A percentile compares a stretch with the other conserved stretches of the same genome.
phyloP scores from a whole-genome alignment of 345 rosid species.

The Brassica carinata region DNA sequence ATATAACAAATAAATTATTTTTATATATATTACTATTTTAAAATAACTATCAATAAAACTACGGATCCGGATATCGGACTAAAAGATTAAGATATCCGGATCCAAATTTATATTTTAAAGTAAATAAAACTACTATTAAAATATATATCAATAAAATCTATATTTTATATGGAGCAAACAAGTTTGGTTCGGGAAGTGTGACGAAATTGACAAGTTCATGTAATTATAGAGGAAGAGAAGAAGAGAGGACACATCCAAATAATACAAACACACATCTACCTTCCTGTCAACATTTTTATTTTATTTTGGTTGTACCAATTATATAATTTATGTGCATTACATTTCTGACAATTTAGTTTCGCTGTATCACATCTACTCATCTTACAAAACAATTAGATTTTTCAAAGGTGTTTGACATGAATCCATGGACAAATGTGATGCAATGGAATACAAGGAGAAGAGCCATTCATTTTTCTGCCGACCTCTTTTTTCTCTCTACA shows the following conservation, averaged over 20 bases:
- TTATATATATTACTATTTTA: no score
- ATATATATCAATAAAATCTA: not conserved
- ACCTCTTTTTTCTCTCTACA: conserved; percentile 25
- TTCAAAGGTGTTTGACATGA: conserved; percentile 21
- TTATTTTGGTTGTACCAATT: conserved; percentile 10
- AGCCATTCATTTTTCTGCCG: conserved; percentile 33
- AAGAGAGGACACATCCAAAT: conserved; percentile 31
- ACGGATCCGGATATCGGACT: no score
- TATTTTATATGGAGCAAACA: conserved; percentile 28
- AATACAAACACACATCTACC: conserved; percentile 38
- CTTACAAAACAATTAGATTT: not conserved
- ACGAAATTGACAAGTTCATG: conserved; percentile 34
- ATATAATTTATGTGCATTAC: conserved; percentile 24
- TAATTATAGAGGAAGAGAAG: conserved; percentile 34
- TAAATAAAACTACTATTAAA: no score
- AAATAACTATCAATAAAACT: no score
- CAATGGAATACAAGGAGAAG: conserved; percentile 1
- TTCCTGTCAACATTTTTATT: conserved; percentile 28
- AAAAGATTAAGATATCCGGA: no score
- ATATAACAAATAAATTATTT: no score
- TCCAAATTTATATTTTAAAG: no score
- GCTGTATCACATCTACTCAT: conserved; percentile 16
- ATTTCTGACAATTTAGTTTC: conserved; percentile 21
- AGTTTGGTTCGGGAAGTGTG: conserved; percentile 44
- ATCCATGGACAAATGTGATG: conserved; percentile 24